Percentiles rank a stretch among this genome's conserved stretches.
phyloP scores from a whole-genome alignment of 2,329 filamentous ascomycete species.

The Alternaria viburni region DNA sequence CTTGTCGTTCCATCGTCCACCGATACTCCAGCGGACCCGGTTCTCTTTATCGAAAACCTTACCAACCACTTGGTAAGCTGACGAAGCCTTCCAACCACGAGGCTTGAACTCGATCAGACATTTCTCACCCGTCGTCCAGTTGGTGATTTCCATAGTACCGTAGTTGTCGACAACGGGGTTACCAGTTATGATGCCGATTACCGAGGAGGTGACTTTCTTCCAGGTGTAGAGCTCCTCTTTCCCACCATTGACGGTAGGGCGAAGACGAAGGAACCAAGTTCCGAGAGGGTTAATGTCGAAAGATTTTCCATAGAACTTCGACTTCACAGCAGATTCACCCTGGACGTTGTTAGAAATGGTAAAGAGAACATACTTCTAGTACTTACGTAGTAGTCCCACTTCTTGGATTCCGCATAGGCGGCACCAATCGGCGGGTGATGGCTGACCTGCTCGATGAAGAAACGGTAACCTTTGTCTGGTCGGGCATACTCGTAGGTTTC shows the following conservation, averaged over 20 bases:
- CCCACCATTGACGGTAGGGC: constrained; percentile 69
- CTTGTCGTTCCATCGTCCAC: constrained; percentile 96
- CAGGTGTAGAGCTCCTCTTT: constrained; percentile 91
- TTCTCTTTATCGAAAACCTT: constrained; percentile 82
- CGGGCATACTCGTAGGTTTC: constrained; percentile 97
- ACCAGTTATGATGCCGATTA: constrained; percentile 98
- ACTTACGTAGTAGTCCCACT: constrained; percentile 86
- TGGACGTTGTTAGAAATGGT: constrained; percentile 43
- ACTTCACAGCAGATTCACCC: constrained; percentile 92
- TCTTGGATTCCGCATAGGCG: constrained; percentile 87
- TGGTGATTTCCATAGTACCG: constrained; percentile 95
- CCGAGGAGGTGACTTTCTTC: constrained; percentile 98
- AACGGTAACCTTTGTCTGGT: constrained; percentile 96
- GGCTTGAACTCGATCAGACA: constrained; percentile 91
- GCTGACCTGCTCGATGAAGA: constrained; percentile 98
- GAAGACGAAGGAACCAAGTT: constrained; percentile 92
- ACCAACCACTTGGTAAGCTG: constrained; percentile 85
- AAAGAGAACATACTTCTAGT: background rate
- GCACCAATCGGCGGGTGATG: constrained; percentile 96
- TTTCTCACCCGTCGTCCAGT: constrained; percentile 94
- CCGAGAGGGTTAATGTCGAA: constrained; percentile 97
- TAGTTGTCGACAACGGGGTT: constrained; percentile 98
- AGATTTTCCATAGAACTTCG: constrained; percentile 96
- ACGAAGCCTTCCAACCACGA: constrained; percentile 93
- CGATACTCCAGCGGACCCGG: constrained; percentile 85